phyloP scores from a whole-genome alignment of 306 rosid species.

The Rosa rugosa region DNA sequence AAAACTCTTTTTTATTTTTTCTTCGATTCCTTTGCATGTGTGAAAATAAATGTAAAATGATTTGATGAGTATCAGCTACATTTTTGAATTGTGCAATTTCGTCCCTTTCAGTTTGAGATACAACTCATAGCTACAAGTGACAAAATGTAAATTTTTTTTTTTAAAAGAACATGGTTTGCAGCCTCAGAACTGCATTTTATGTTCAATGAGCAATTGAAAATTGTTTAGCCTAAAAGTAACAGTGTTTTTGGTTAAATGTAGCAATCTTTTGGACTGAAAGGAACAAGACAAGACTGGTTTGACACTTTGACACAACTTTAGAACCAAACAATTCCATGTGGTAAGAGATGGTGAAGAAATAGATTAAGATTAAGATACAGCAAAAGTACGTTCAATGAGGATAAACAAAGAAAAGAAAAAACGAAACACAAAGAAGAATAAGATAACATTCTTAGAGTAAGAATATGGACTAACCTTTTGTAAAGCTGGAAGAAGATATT shows the following conservation, averaged over 20 bases:
- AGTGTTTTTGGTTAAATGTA: background rate
- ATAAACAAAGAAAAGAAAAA: background rate
- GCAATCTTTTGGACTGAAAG: background rate
- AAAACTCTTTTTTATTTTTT: no score
- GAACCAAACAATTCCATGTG: background rate
- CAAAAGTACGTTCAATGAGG: background rate
- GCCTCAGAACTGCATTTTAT: no score
- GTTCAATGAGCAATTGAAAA: no score
- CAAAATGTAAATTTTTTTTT: no score
- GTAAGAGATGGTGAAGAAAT: background rate
- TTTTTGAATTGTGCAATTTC: no score
- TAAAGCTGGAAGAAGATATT: conserved; percentile 6
- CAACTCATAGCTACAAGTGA: no score
- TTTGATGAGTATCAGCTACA: no score
- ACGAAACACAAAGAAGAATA: background rate
- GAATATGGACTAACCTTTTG: conserved; percentile 10
- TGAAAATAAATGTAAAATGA: no score
- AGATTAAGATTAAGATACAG: background rate
- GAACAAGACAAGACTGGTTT: background rate
- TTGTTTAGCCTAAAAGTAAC: background rate
- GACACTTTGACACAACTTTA: background rate
- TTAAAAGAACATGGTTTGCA: no score
- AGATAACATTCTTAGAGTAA: conserved; percentile 16
- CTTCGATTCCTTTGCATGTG: no score
- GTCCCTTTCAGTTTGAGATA: no score